phyloP scores from a whole-genome alignment of 73 alveolate species.

The Diophrys sp. region DNA sequence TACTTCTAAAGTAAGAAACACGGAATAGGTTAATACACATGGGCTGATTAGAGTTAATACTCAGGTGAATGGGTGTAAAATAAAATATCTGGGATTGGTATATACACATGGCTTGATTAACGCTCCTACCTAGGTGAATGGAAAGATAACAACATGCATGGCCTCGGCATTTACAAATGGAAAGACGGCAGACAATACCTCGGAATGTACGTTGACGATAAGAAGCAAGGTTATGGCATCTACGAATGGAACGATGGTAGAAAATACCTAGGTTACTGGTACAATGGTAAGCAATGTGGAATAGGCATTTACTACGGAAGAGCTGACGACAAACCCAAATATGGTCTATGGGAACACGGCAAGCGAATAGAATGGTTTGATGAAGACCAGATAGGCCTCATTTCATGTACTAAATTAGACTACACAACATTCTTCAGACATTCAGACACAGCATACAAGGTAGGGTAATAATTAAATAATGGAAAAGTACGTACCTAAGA shows the following conservation, averaged over 20 bases:
- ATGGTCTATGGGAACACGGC: slow-evolving; percentile 51
- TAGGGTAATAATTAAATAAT: no score
- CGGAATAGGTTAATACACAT: slow-evolving; percentile 64
- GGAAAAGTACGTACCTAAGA: no score
- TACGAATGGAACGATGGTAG: slow-evolving; percentile 60
- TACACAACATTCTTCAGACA: no score
- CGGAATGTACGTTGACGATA: slow-evolving; percentile 45
- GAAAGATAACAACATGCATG: slow-evolving; percentile 58
- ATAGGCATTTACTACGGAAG: slow-evolving; percentile 29
- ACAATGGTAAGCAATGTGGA: slow-evolving; percentile 60
- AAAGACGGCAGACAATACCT: slow-evolving; percentile 56
- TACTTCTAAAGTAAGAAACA: slow-evolving; percentile 70
- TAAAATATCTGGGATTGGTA: slow-evolving; percentile 52
- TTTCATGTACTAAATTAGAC: no score
- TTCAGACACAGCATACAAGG: no score
- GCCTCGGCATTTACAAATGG: slow-evolving; percentile 45
- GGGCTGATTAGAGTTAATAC: slow-evolving; percentile 72
- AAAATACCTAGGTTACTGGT: slow-evolving; percentile 47
- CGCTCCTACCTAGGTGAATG: slow-evolving; percentile 50
- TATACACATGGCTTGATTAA: slow-evolving; percentile 51
- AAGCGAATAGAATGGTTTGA: slow-evolving; percentile 32
- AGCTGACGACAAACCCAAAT: slow-evolving; percentile 23
- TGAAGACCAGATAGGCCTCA: no score
- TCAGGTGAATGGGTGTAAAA: slow-evolving; percentile 64
- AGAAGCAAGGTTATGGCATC: slow-evolving; percentile 52